Percentiles rank a stretch among this genome's conserved stretches.
phyloP scores from a whole-genome alignment of 768 basidiomycete genomes.

The Amanita molliuscula region DNA sequence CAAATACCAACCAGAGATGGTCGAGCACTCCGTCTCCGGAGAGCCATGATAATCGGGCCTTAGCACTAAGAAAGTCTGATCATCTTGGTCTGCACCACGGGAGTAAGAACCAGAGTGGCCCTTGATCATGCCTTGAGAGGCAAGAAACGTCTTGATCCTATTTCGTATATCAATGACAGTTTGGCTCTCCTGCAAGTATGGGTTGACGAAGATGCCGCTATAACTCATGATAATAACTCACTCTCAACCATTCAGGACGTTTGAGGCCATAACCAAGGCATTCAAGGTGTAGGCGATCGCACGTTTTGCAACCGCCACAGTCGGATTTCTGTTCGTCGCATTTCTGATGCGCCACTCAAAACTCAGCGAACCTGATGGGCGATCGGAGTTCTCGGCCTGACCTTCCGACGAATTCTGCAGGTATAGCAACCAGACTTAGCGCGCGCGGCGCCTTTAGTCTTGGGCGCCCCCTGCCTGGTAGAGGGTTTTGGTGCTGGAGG shows the following conservation, averaged over 20 bases:
- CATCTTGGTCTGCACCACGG: slow-evolving; percentile 41
- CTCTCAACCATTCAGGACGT: slow-evolving; percentile 78
- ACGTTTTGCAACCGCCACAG: slow-evolving; percentile 63
- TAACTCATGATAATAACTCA: slow-evolving; percentile 26
- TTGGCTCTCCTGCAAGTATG: slow-evolving; percentile 22
- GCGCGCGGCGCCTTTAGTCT: slow-evolving; percentile 72
- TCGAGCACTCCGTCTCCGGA: slow-evolving; percentile 8
- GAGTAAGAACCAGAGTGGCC: slow-evolving; percentile 70
- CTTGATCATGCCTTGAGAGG: slow-evolving; percentile 83
- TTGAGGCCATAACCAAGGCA: slow-evolving; percentile 82
- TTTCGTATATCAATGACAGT: slow-evolving; percentile 62
- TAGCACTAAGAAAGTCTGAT: slow-evolving; percentile 27
- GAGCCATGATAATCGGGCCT: slow-evolving; percentile 12
- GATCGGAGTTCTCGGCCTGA: slow-evolving; percentile 20
- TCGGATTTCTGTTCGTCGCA: slow-evolving; percentile 67
- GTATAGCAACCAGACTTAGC: slow-evolving; percentile 88
- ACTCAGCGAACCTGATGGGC: slow-evolving; percentile 9
- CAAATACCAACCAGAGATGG: slow-evolving; percentile 6
- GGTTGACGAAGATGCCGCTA: background rate
- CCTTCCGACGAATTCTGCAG: slow-evolving; percentile 81
- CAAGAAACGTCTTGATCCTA: slow-evolving; percentile 71
- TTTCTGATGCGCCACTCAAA: slow-evolving; percentile 40
- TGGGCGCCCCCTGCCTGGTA: slow-evolving; percentile 42
- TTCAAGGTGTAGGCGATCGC: slow-evolving; percentile 69
- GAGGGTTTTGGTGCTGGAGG: slow-evolving; percentile 33